phyloP scores from a whole-genome alignment of 179 eudicot genomes.

The Dionaea muscipula region DNA sequence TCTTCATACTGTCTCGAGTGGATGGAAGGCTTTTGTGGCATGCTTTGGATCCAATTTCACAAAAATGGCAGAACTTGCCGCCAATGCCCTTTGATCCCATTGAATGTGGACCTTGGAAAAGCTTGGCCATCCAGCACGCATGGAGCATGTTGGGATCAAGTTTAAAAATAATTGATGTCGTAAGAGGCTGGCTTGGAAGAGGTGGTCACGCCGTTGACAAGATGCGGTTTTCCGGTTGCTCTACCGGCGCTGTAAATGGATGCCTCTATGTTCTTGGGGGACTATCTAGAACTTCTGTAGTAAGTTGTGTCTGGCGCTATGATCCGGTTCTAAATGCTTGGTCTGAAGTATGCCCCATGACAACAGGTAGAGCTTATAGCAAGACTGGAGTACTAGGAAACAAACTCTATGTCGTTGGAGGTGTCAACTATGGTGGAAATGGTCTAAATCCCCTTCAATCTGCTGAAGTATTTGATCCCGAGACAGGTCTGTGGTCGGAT shows the following conservation, averaged over 20 bases:
- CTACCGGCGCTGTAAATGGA: conserved; percentile 65
- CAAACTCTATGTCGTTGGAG: conserved; percentile 86
- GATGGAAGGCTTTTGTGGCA: conserved; percentile 48
- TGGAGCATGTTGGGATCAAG: conserved; percentile 56
- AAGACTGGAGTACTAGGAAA: conserved; percentile 62
- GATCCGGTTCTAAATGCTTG: conserved; percentile 63
- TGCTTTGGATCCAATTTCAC: conserved; percentile 71
- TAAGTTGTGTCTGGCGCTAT: conserved; percentile 61
- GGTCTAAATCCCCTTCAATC: conserved; percentile 77
- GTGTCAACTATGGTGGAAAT: conserved; percentile 60
- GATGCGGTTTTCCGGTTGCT: conserved; percentile 70
- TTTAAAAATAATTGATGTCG: conserved; percentile 45
- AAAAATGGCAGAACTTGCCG: conserved; percentile 66
- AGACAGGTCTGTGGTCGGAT: conserved; percentile 53
- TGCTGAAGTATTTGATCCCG: conserved; percentile 79
- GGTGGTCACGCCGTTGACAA: conserved; percentile 33
- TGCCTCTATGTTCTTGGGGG: conserved; percentile 82
- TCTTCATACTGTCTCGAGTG: conserved; percentile 51
- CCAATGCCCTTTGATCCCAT: conserved; percentile 44
- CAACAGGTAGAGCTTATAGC: conserved; percentile 62
- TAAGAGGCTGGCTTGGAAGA: conserved; percentile 71
- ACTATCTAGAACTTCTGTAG: conserved; percentile 41
- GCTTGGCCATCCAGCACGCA: conserved; percentile 35
- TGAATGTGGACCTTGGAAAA: conserved; percentile 36
- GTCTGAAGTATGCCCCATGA: conserved; percentile 65